Base-by-base conservation (phyloP, 225 moss, liverwort and hornwort genomes). In the Pleurozium schreberi region DNA sequence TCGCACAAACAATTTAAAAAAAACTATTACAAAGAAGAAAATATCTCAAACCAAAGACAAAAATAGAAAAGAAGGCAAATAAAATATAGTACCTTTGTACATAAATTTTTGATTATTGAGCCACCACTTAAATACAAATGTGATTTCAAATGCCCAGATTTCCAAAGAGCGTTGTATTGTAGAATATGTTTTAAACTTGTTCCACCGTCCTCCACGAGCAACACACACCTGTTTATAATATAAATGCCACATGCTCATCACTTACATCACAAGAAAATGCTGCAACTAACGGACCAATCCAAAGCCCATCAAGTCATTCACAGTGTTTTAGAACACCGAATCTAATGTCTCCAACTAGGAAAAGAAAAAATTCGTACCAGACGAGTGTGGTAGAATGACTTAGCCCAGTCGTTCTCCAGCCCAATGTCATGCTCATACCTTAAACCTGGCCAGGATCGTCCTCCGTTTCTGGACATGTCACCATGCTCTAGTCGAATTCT, bases 101-200 rank as follows among this genome's bases (percentile, higher is more conserved):
- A 93, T 97, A 80, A 97, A 97, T 73, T 96, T 97, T 86, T 95
- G 95, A 52, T 95, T 99, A 87, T 93, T 95, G 33, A 97, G 93
- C 96, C 96, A 99, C 94, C 96, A 96, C 90, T 96, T 97, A 81
- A 95, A 95, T 45, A 93, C 78, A 78, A 99, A 99, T n/a, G 94
- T 86, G 17, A 97, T 43, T 18, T 94, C 98, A 55, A 99, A 99
- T 61, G 93, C 95, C 98, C 97, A 99, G 42, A 99, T 99, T 89
- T 99, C 98, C 47, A 99, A 81, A 76, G 97, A 94, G 76, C 98
- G 94, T 71, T 94, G 98, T 61, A 99, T 94, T 63, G 96, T 97
- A 75, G 98, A 99, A 88, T 99, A 99, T 6, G 98, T 99, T 91
- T 97, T 99, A 81, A 99, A 99, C 91, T 92, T 97, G 85, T 94